These are phyloP conservation scores for Diutina mesorugosa DNA, from an alignment of 1,139 yeast species.

Conservation along the genomic window DNA sequence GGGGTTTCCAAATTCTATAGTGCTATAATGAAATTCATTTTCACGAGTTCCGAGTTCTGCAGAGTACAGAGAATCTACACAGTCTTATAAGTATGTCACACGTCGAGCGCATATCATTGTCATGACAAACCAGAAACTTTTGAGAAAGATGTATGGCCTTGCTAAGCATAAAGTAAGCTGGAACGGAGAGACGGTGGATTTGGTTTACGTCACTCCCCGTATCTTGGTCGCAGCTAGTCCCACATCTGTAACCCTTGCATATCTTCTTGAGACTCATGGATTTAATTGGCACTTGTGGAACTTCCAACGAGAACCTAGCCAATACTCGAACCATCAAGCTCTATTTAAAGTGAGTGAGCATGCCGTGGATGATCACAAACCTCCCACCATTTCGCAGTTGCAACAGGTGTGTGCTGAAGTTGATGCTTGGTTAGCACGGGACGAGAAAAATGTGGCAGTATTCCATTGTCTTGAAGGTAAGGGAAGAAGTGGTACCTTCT, in stretches of 20 bases:
- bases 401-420: not conserved
- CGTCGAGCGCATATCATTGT: not conserved
- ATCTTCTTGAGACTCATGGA: not conserved
- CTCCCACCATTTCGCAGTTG: not conserved
- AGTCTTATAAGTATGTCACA: not conserved
- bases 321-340: not conserved
- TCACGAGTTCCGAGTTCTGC: not conserved
- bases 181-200: not conserved
- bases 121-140: not conserved
- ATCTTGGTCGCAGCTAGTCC: not conserved
- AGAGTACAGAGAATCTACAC: not conserved
- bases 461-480: constrained; percentile 1
- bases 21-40: no score
- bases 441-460: not conserved
- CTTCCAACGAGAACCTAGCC: not conserved
- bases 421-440: not conserved
- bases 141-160: not conserved
- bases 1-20: not conserved
- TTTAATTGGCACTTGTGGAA: constrained; percentile 1
- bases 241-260: not conserved
- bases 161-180: not conserved
- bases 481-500: constrained; percentile 1
- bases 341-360: not conserved
- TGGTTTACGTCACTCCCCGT: not conserved
- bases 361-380: not conserved